A percentile compares a stretch with the other conserved stretches of the same genome.
Evolutionary conservation across 2,329 filamentous ascomycete species (phyloP).

Genomic region (Colletotrichum salicis): DNA sequence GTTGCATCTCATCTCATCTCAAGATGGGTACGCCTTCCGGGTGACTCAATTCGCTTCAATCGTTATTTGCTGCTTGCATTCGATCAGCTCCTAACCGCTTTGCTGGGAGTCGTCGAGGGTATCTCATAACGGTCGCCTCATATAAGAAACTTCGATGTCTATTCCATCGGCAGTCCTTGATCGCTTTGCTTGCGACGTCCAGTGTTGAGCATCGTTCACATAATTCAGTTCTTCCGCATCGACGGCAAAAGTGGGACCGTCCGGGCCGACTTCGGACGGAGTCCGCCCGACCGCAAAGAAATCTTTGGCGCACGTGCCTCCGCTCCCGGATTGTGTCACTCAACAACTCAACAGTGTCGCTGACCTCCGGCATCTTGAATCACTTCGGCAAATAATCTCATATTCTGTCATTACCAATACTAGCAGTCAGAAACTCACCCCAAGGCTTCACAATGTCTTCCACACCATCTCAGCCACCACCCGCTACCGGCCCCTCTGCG

Average conservation of each 20-base stretch:
- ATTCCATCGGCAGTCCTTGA: neutral
- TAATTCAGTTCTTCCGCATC: neutral
- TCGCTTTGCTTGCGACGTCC: neutral
- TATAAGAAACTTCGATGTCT: neutral
- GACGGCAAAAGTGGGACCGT: neutral
- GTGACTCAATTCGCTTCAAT: too few species aligned
- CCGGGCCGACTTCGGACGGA: slow-evolving; percentile 28
- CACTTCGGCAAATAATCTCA: neutral
- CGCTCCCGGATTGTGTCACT: slow-evolving; percentile 14
- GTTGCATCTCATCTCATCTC: too few species aligned
- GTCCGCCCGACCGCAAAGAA: slow-evolving; percentile 23
- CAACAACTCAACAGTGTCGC: slow-evolving; percentile 5
- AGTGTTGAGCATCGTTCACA: neutral
- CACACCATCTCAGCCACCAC: slow-evolving; percentile 21
- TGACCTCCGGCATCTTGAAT: neutral
- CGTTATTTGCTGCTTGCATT: too few species aligned
- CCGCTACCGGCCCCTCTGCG: slow-evolving; percentile 10
- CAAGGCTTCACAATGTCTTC: neutral
- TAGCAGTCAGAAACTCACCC: too few species aligned
- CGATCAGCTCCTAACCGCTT: too few species aligned
- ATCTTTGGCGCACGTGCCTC: slow-evolving; percentile 24
- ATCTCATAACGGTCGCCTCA: neutral
- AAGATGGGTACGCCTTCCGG: too few species aligned
- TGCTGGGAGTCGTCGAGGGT: too few species aligned
- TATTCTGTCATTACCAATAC: neutral